phyloP scores from a whole-genome alignment of 2,329 filamentous ascomycete genomes.

The Huntiella abstrusa region DNA sequence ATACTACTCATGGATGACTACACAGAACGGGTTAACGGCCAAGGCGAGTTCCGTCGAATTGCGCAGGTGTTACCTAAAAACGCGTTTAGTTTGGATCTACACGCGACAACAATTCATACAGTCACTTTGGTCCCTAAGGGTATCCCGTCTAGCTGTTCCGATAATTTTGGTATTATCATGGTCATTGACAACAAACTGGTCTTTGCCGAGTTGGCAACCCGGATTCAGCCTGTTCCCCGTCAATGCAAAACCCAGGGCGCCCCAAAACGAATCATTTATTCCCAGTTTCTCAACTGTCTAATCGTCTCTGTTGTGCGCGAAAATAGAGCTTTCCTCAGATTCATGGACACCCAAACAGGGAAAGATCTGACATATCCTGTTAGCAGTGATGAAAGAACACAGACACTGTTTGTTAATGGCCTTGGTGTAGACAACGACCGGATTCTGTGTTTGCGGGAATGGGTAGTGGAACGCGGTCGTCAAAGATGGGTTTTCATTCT shows the following conservation, averaged over 20 bases:
- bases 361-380: slow-evolving; percentile 28
- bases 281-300: slow-evolving; percentile 30
- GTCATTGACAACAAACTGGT: slow-evolving; percentile 31
- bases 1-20: slow-evolving; percentile 25
- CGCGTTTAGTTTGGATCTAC: slow-evolving; percentile 19
- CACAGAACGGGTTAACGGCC: slow-evolving; percentile 13
- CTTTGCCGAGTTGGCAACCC: slow-evolving; percentile 31
- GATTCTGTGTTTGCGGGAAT: slow-evolving; percentile 43
- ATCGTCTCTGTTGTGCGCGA: slow-evolving; percentile 31
- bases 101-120: slow-evolving; percentile 1
- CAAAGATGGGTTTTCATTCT: slow-evolving; percentile 44
- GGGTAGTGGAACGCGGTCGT: slow-evolving; percentile 38
- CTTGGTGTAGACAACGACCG: slow-evolving; percentile 38
- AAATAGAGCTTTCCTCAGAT: slow-evolving; percentile 30
- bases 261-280: slow-evolving; percentile 35
- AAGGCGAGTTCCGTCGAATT: slow-evolving; percentile 21
- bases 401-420: slow-evolving; percentile 31
- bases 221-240: slow-evolving; percentile 29
- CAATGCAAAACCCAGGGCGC: slow-evolving; percentile 28
- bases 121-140: slow-evolving; percentile 4
- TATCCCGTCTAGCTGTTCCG: neutral
- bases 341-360: slow-evolving; percentile 38
- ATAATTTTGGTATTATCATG: slow-evolving; percentile 18
- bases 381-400: slow-evolving; percentile 21
- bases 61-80: slow-evolving; percentile 34